Evolutionary conservation across 73 alveolate species (phyloP), one percentile per base, ranked within the genome.

Genomic region (Durusdinium trenchii): DNA sequence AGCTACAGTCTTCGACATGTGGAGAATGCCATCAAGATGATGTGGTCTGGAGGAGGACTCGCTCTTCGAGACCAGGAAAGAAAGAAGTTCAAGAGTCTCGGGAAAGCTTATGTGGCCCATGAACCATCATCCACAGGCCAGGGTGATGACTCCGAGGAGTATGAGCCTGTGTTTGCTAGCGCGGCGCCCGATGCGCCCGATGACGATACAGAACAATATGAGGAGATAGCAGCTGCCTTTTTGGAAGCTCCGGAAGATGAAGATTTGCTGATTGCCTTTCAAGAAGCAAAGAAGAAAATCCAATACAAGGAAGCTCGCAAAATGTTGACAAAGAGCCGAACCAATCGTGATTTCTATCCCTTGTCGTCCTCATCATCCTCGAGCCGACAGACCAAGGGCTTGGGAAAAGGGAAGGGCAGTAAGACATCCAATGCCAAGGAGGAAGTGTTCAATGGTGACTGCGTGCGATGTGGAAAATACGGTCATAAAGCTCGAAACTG

Each of bases 381-480:
- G n/a, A n/a, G n/a, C n/a, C n/a, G n/a, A n/a, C n/a, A n/a, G n/a
- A n/a, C n/a, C n/a, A 79, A 79, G 32, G 90, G 67, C 14, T 18
- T 18, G 43, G 67, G 64, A 4, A 79, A 79, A 10, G 64, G 69
- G 1, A 43, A 35, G 30, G 18, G 43, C 47, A 1, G 32, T 3
- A 57, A 57, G 28, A 7, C 5, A 0, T 35, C 71, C 1, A 64
- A 46, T 10, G 6, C 26, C 2, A 69, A 69, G 43, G 47, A 1
- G 26, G 36, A 32, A 20, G 82, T 35, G 61, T 79, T 79, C 90
- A 1, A 79, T 35, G 90, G 90, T 0, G 43, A 47, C 45, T 79
- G 90, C 69, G 46, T 79, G 90, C 62, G 90, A 1, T 79, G 90
- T 45, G 90, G 90, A 14, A 79, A 79, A 28, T 79, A 50, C 36